phyloP scores from a whole-genome alignment of 495 filamentous ascomycete species.

The Aspergillus incahuasiensis region DNA sequence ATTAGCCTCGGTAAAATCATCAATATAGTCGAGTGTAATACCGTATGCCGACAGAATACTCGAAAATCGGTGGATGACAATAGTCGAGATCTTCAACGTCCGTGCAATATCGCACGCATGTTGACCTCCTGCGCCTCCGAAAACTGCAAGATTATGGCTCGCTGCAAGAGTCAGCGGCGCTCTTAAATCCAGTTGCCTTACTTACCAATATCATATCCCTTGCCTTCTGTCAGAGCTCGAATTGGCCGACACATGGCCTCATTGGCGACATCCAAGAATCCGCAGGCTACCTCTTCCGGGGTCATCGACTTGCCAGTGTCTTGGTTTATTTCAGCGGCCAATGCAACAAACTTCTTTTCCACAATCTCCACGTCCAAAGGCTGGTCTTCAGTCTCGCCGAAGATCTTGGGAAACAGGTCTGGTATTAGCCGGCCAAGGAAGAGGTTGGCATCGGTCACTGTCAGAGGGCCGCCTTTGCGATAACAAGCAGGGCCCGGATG shows the following conservation, averaged over 20 bases:
- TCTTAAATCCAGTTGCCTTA: neutral
- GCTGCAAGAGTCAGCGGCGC: constrained; percentile 46
- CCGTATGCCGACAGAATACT: constrained; percentile 91
- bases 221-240: constrained; percentile 87
- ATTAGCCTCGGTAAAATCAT: neutral
- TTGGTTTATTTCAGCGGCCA: constrained; percentile 68
- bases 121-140: constrained; percentile 93
- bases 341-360: constrained; percentile 61
- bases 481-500: constrained; percentile 90
- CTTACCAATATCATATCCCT: constrained; percentile 63
- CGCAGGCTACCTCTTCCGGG: constrained; percentile 70
- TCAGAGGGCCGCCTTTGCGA: constrained; percentile 79
- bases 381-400: neutral
- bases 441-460: constrained; percentile 87
- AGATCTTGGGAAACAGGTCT: constrained; percentile 68
- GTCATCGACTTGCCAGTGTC: constrained; percentile 49
- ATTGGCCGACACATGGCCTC: constrained; percentile 95
- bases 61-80: constrained; percentile 86
- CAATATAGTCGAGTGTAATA: too few species aligned
- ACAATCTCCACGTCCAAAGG: constrained; percentile 71
- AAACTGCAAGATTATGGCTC: constrained; percentile 82
- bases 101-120: constrained; percentile 95
- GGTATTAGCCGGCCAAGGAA: constrained; percentile 77
- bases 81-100: constrained; percentile 80
- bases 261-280: constrained; percentile 87